phyloP scores from a whole-genome alignment of 2,329 filamentous ascomycete species.

The Trichoderma gracile region DNA sequence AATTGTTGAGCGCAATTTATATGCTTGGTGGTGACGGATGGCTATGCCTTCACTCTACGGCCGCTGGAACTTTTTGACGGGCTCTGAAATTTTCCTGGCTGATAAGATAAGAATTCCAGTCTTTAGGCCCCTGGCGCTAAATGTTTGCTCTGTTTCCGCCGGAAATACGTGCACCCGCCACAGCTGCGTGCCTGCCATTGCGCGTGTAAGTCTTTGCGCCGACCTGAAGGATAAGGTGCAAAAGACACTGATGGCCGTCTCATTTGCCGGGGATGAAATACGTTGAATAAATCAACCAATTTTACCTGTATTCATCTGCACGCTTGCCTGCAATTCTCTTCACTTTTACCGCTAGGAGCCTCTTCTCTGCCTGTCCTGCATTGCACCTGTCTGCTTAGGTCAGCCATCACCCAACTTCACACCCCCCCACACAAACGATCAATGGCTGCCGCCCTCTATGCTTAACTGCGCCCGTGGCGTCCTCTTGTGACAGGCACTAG shows the following conservation, averaged over 20 bases:
- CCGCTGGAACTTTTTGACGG: slow-evolving; percentile 20
- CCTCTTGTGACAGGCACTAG: slow-evolving; percentile 11
- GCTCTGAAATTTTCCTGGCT: slow-evolving; percentile 29
- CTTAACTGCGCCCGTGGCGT: background rate
- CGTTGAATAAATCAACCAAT: background rate
- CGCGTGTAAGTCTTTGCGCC: background rate
- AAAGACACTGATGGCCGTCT: background rate
- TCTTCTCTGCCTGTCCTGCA: background rate
- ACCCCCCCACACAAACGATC: background rate
- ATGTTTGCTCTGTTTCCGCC: background rate
- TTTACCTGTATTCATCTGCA: background rate
- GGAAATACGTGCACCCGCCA: slow-evolving; percentile 25
- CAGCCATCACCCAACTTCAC: too few relatives aligned
- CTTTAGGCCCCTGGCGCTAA: background rate
- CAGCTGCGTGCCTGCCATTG: background rate
- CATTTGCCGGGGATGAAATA: background rate
- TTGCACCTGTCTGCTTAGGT: too few relatives aligned
- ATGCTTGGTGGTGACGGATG: background rate
- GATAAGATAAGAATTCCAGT: slow-evolving; percentile 30
- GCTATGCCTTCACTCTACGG: background rate
- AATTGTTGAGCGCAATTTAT: background rate
- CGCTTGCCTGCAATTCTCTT: background rate
- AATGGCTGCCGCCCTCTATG: background rate
- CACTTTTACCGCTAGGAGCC: background rate
- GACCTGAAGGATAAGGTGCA: background rate